A percentile compares a stretch with the other conserved stretches of the same genome.
Conservation (phyloP, 2,329 filamentous ascomycete genomes). For the Orbilia blumenaviensis region DNA sequence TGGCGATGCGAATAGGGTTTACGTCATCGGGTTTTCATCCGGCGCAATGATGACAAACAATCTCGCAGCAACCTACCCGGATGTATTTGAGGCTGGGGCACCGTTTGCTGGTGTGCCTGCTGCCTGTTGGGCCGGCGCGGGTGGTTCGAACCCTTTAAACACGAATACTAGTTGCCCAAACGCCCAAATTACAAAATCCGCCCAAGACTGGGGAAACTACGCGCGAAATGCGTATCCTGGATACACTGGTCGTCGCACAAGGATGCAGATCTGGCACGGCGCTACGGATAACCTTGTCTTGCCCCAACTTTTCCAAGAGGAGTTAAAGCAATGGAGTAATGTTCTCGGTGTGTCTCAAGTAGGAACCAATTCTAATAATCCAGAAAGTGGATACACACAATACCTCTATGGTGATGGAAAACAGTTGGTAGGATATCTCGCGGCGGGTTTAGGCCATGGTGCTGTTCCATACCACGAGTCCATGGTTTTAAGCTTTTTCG, state of each 20-base stretch:
- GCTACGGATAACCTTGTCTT: constrained; percentile 61
- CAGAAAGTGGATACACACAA: constrained; percentile 58
- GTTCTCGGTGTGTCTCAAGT: constrained; percentile 53
- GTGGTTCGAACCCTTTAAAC: constrained; percentile 11
- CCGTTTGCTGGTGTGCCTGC: constrained; percentile 64
- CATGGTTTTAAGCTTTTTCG: constrained; percentile 41
- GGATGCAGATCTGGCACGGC: constrained; percentile 62
- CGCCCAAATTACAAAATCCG: background rate
- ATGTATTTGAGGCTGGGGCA: constrained; percentile 64
- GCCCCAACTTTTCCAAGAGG: constrained; percentile 62
- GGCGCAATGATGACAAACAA: constrained; percentile 63
- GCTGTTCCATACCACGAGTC: constrained; percentile 58
- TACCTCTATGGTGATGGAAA: constrained; percentile 59
- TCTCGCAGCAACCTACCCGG: constrained; percentile 64
- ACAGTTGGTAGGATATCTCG: constrained; percentile 59
- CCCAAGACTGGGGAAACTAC: constrained; percentile 38
- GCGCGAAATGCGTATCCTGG: constrained; percentile 59
- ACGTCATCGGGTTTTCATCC: constrained; percentile 59
- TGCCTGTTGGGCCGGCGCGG: constrained; percentile 60
- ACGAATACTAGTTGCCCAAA: constrained; percentile 18
- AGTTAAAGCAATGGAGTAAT: constrained; percentile 64
- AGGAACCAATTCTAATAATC: constrained; percentile 57
- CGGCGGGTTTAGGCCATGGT: constrained; percentile 58
- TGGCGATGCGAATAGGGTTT: constrained; percentile 59
- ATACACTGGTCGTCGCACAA: constrained; percentile 61